A percentile compares a stretch with the other conserved stretches of the same genome.
These are phyloP conservation scores for Candida silvatica DNA, from an alignment of 805 yeast genomes.

Conservation along the genomic window DNA sequence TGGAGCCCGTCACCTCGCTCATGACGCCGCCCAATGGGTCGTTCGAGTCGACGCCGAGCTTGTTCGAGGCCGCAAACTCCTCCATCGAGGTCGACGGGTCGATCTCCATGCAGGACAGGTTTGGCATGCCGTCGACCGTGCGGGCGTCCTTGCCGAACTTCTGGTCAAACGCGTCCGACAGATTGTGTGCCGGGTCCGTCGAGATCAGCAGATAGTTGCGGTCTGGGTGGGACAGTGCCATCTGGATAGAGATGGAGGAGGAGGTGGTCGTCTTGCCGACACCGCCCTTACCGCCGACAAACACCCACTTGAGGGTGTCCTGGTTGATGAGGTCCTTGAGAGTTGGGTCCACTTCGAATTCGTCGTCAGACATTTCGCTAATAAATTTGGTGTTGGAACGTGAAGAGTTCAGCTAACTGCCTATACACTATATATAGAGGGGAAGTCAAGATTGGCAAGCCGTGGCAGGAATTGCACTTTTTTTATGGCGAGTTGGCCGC, in stretches of 20 bases:
- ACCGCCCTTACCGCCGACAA: constrained; percentile 99
- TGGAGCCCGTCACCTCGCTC: constrained; percentile 88
- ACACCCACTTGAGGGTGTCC: constrained; percentile 85
- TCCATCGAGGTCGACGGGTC: constrained; percentile 93
- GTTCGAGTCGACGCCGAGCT: constrained; percentile 37
- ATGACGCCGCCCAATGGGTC: constrained; percentile 66
- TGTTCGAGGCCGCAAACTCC: constrained; percentile 46
- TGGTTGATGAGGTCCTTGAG: constrained; percentile 54
- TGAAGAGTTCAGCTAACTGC: too few relatives aligned
- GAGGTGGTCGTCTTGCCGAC: constrained; percentile 99
- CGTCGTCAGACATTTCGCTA: constrained; percentile 21
- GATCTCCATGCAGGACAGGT: constrained; percentile 95
- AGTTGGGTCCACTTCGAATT: constrained; percentile 62
- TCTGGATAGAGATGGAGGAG: constrained; percentile 88
- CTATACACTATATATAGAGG: too few relatives aligned
- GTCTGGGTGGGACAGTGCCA: constrained; percentile 72
- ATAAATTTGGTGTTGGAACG: background rate
- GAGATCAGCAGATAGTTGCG: constrained; percentile 85
- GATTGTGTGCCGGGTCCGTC: constrained; percentile 97
- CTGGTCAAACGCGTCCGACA: constrained; percentile 97
- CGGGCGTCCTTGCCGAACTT: constrained; percentile 97
- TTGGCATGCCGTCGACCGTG: constrained; percentile 79
- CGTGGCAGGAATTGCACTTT: background rate
- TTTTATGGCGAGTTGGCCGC: background rate
- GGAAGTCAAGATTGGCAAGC: too few relatives aligned